phyloP scores from a whole-genome alignment of 106 monocot genomes.

The Agapanthus africanus region DNA sequence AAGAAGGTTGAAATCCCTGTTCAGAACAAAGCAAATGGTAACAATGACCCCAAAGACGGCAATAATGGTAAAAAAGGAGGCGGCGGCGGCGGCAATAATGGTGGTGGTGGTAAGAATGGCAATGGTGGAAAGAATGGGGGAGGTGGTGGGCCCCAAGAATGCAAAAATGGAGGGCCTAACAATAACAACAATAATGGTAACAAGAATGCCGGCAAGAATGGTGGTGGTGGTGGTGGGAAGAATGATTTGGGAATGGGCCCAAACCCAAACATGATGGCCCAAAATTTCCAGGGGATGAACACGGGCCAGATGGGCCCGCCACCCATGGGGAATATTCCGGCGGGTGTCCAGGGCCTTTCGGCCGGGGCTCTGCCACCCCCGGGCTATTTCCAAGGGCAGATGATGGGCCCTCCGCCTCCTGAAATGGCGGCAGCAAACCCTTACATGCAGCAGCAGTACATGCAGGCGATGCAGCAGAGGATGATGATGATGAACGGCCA shows the following conservation, averaged over 20 bases:
- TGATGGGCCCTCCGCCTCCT: slow-evolving; percentile 7
- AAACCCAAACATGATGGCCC: not conserved
- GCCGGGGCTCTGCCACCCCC: slow-evolving; percentile 24
- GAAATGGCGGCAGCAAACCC: slow-evolving; percentile 7
- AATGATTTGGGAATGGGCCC: slow-evolving; percentile 4
- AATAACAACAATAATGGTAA: slow-evolving; percentile 3
- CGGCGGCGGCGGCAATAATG: not conserved
- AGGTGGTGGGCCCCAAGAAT: not conserved
- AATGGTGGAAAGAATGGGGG: slow-evolving; percentile 29
- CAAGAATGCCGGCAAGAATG: not conserved
- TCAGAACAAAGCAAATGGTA: slow-evolving; percentile 5
- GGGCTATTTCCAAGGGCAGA: slow-evolving; percentile 22
- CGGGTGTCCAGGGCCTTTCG: slow-evolving; percentile 31
- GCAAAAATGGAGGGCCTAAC: slow-evolving; percentile 1
- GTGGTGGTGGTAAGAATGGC: slow-evolving; percentile 1
- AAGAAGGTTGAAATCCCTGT: slow-evolving; percentile 21
- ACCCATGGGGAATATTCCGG: slow-evolving; percentile 11
- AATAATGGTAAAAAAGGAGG: slow-evolving; percentile 20
- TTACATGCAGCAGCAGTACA: slow-evolving; percentile 41
- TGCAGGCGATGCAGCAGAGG: slow-evolving; percentile 18
- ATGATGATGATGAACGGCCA: slow-evolving; percentile 52
- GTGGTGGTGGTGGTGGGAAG: slow-evolving; percentile 10
- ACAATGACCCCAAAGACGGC: slow-evolving; percentile 20
- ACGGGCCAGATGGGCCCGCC: slow-evolving; percentile 11
- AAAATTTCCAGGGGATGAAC: slow-evolving; percentile 11